Evolutionary conservation across 2,329 filamentous ascomycete species (phyloP).

Genomic region (Paramyrothecium roridum): DNA sequence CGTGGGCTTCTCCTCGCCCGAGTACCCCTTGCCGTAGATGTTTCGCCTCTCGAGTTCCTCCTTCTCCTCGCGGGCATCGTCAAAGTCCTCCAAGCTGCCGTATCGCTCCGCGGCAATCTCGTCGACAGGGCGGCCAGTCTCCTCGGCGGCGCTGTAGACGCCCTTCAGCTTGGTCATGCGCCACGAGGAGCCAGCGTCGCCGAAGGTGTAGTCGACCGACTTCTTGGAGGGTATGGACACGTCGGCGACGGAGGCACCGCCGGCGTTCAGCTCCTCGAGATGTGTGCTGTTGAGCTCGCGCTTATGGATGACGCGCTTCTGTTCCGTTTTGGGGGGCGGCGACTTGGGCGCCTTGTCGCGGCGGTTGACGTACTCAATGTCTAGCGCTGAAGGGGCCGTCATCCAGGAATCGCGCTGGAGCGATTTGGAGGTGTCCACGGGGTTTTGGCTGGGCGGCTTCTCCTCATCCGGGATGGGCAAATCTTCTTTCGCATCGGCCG

Average conservation of each 20-base stretch:
- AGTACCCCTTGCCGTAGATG: slow-evolving; percentile 81
- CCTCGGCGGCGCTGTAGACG: slow-evolving; percentile 76
- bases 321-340: slow-evolving; percentile 51
- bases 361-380: slow-evolving; percentile 78
- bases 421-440: slow-evolving; percentile 21
- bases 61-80: slow-evolving; percentile 89
- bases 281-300: slow-evolving; percentile 70
- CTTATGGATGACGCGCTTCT: slow-evolving; percentile 70
- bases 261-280: slow-evolving; percentile 57
- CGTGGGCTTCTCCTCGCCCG: slow-evolving; percentile 80
- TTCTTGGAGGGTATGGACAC: slow-evolving; percentile 45
- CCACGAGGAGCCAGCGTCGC: slow-evolving; percentile 88
- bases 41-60: slow-evolving; percentile 81
- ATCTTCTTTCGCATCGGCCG: slow-evolving; percentile 46
- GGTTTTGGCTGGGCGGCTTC: slow-evolving; percentile 25
- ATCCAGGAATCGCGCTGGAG: slow-evolving; percentile 87
- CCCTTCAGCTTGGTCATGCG: slow-evolving; percentile 92
- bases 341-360: slow-evolving; percentile 52
- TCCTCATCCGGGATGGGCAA: slow-evolving; percentile 50
- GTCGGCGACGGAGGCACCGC: slow-evolving; percentile 36
- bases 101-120: slow-evolving; percentile 81
- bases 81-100: slow-evolving; percentile 78
- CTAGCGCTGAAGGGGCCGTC: slow-evolving; percentile 77
- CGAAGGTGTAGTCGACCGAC: slow-evolving; percentile 74
- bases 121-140: slow-evolving; percentile 69